phyloP scores from a whole-genome alignment of 2,329 filamentous ascomycete species.

The Cordyceps sp. region DNA sequence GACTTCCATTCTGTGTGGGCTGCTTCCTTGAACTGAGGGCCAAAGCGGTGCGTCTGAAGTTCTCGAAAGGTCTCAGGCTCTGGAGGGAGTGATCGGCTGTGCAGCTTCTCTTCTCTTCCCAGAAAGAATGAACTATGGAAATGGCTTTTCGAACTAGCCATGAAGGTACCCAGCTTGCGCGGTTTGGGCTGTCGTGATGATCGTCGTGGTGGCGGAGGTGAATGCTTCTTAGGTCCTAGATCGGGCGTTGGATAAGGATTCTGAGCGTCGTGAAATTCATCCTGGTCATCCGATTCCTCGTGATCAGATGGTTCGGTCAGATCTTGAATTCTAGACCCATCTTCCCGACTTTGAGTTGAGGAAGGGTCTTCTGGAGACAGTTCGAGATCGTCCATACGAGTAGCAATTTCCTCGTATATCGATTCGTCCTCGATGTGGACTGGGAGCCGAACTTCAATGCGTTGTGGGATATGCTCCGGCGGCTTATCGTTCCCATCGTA shows the following conservation, averaged over 20 bases:
- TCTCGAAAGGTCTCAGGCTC: constrained; percentile 1
- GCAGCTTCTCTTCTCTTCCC: neutral
- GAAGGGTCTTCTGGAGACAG: too few species aligned
- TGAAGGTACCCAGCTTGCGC: too few species aligned
- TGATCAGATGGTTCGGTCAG: neutral
- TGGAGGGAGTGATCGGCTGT: neutral
- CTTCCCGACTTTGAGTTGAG: too few species aligned
- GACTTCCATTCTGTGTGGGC: neutral
- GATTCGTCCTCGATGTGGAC: too few species aligned
- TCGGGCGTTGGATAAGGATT: neutral
- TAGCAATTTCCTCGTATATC: too few species aligned
- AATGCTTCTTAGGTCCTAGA: too few species aligned
- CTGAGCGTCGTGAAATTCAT: too few species aligned
- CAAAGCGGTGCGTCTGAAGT: constrained; percentile 1
- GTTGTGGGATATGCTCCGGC: neutral
- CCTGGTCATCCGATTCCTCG: too few species aligned
- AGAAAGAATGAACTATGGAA: too few species aligned
- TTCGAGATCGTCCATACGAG: too few species aligned
- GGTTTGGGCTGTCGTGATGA: too few species aligned
- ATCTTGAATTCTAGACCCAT: neutral
- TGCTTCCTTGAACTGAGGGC: constrained; percentile 2
- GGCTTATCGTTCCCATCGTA: neutral
- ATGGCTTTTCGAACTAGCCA: too few species aligned
- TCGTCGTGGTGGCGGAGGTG: neutral
- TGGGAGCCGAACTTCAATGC: neutral